A percentile compares a stretch with the other conserved stretches of the same genome.
Evolutionary conservation across 768 basidiomycete genomes (phyloP).

Genomic region (Mrakia blollopis): DNA sequence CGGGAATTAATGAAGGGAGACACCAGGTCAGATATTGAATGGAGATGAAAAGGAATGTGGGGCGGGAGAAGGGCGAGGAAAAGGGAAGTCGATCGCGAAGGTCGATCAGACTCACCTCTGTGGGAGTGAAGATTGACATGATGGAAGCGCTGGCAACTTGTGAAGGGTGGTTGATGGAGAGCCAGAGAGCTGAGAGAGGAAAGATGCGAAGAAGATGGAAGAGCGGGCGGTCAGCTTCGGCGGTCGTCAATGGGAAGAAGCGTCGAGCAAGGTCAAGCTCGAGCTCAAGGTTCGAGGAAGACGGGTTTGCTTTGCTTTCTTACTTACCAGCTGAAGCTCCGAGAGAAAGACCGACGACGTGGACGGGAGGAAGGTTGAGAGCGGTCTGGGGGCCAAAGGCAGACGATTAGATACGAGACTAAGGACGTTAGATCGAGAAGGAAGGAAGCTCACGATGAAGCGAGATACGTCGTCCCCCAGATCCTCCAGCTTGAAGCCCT

Average conservation of each 20-base stretch:
- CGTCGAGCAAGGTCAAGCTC: background rate
- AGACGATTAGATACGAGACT: background rate
- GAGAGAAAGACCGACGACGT: slow-evolving; percentile 5
- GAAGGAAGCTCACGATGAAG: slow-evolving; percentile 3
- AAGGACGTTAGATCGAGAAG: background rate
- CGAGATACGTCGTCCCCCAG: slow-evolving; percentile 2
- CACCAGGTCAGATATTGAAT: background rate
- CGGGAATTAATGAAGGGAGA: background rate
- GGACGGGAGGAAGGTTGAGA: slow-evolving; percentile 4
- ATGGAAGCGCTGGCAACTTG: background rate
- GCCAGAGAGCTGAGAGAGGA: slow-evolving; percentile 8
- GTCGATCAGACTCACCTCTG: background rate
- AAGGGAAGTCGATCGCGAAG: background rate
- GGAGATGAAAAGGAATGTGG: background rate
- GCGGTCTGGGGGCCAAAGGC: slow-evolving; percentile 2
- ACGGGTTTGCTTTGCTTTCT: background rate
- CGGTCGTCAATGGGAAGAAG: background rate
- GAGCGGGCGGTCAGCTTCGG: background rate
- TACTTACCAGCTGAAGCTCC: slow-evolving; percentile 9
- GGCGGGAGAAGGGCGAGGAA: background rate
- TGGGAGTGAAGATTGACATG: background rate
- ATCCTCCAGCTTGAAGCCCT: background rate
- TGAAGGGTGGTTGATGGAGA: background rate
- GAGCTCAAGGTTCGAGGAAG: background rate
- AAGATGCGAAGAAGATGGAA: background rate